These are phyloP conservation scores for Acephala macrosclerotiorum DNA, from an alignment of 2,329 filamentous ascomycete genomes.

Conservation along the genomic window DNA sequence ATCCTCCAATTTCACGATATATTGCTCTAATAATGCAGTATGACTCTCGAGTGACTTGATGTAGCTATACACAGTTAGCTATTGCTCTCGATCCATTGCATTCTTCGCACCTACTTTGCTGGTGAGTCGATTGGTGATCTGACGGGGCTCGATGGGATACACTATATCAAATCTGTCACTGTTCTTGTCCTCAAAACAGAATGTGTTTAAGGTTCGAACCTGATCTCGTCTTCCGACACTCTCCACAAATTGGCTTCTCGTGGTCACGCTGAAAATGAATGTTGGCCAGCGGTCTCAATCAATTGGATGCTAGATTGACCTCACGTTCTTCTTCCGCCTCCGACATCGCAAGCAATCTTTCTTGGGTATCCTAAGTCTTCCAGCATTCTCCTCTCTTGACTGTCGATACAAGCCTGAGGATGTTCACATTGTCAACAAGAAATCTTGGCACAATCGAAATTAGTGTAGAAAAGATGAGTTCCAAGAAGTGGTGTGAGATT, in stretches of 20 bases:
- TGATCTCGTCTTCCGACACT: neutral
- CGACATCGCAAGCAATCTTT: neutral
- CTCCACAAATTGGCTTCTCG: neutral
- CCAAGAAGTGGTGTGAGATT: too few relatives aligned
- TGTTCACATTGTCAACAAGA: too few relatives aligned
- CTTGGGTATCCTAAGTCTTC: neutral
- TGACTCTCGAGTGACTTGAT: neutral
- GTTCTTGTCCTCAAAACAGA: too few relatives aligned
- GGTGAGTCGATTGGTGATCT: neutral
- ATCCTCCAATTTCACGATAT: neutral
- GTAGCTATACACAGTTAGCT: neutral
- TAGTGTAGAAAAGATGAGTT: too few relatives aligned
- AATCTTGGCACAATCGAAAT: too few relatives aligned
- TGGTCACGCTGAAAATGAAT: neutral
- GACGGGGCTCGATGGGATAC: neutral
- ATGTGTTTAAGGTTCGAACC: too few relatives aligned
- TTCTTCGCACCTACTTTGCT: neutral
- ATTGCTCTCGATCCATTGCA: neutral
- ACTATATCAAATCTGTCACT: neutral
- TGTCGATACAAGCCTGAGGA: too few relatives aligned
- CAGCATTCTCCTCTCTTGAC: neutral
- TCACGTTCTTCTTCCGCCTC: neutral
- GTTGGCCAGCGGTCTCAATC: neutral
- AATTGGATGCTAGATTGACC: neutral
- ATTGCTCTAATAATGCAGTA: neutral